A percentile compares a stretch with the other conserved stretches of the same genome.
Conservation (phyloP, 176 grass and related monocot genomes). For the Oryza glumipatula region DNA sequence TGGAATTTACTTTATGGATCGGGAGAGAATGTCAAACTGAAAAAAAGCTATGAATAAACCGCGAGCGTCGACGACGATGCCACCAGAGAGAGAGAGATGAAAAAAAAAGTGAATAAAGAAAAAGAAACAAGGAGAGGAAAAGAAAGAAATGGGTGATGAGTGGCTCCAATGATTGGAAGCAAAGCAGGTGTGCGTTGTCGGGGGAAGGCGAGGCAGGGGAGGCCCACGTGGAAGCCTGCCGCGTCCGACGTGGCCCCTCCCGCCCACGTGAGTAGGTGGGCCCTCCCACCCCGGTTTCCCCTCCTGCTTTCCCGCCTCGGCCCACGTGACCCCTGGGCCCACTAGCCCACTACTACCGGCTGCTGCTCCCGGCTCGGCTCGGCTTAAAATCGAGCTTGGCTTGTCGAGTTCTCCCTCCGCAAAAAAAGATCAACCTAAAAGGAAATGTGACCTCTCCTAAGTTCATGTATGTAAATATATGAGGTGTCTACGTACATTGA, state of each 20-base stretch:
- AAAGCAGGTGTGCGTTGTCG: not conserved
- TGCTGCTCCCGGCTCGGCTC: no score
- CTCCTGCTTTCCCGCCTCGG: conserved; percentile 21
- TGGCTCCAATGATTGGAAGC: not conserved
- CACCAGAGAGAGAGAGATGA: not conserved
- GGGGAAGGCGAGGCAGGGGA: conserved; percentile 2
- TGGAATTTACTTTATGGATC: not conserved
- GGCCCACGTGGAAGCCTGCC: conserved; percentile 28
- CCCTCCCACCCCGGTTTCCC: conserved; percentile 30
- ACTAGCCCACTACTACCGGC: not conserved
- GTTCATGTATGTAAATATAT: no score
- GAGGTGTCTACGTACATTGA: no score
- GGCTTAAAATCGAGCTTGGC: no score
- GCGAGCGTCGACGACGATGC: no score
- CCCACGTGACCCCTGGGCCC: conserved; percentile 34
- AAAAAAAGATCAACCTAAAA: no score
- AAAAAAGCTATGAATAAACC: not conserved
- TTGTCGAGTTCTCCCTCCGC: no score
- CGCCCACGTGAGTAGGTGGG: conserved; percentile 21
- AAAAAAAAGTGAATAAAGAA: not conserved
- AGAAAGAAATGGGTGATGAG: not conserved
- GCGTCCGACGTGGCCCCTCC: conserved; percentile 17
- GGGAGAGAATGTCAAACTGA: not conserved
- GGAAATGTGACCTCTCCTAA: no score
- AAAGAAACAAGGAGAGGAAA: not conserved